A percentile compares a stretch with the other conserved stretches of the same genome.
These are phyloP conservation scores for Symbiodinium pilosum DNA, from an alignment of 73 alveolate genomes.

Conservation along the genomic window DNA sequence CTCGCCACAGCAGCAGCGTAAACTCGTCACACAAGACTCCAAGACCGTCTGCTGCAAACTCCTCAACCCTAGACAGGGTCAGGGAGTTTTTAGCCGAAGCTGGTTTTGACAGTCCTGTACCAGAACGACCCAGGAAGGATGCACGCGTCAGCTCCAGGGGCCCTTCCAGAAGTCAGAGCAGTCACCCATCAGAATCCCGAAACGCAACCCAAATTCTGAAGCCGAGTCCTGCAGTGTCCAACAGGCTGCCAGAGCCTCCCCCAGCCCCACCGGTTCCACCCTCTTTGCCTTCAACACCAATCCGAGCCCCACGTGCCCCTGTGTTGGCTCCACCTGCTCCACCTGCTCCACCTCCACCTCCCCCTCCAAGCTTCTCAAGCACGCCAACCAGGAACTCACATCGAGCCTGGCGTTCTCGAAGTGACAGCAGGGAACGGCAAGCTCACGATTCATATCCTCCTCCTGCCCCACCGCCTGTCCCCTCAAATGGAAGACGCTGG, in stretches of 20 bases:
- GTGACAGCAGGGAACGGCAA: not conserved
- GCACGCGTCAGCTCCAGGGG: not conserved
- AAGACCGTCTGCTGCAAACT: not conserved
- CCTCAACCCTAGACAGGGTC: slow-evolving; percentile 39
- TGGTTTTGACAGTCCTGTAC: slow-evolving; percentile 34
- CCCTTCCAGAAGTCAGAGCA: not conserved
- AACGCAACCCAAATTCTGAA: not conserved
- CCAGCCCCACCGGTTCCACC: slow-evolving; percentile 52
- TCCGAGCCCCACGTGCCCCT: not conserved
- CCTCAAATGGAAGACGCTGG: slow-evolving; percentile 8
- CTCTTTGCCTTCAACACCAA: not conserved
- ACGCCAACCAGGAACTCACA: not conserved
- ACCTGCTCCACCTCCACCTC: slow-evolving; percentile 24
- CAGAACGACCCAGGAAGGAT: not conserved
- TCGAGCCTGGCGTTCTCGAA: not conserved
- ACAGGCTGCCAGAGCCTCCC: not conserved
- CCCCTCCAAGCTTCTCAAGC: not conserved
- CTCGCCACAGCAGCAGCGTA: no score
- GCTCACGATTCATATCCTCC: not conserved
- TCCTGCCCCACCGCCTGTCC: slow-evolving; percentile 11
- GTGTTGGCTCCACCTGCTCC: not conserved
- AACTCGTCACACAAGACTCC: not conserved
- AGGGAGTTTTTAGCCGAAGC: slow-evolving; percentile 62
- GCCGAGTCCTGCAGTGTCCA: not conserved
- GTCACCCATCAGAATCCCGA: no score